phyloP scores from a whole-genome alignment of 805 yeast genomes.

The Pachysolen tannophilus region DNA sequence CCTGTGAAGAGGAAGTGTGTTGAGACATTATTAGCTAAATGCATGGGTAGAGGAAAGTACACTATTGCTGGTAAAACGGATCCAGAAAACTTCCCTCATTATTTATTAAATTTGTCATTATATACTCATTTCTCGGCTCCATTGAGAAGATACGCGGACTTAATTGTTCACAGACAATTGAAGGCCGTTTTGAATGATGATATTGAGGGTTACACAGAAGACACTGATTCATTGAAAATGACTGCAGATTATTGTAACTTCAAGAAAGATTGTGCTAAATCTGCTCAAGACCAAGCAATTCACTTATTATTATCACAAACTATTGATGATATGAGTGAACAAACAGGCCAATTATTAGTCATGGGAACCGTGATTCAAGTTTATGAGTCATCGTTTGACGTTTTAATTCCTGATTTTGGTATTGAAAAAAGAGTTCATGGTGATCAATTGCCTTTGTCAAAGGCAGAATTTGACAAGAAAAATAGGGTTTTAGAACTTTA shows the following conservation, averaged over 20 bases:
- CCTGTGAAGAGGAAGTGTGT: conserved; percentile 59
- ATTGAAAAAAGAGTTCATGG: conserved; percentile 96
- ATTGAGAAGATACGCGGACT: conserved; percentile 83
- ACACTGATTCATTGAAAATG: conserved; percentile 64
- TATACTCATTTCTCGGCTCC: conserved; percentile 96
- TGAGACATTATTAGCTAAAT: conserved; percentile 73
- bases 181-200: conserved; percentile 48
- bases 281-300: conserved; percentile 91
- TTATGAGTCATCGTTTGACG: conserved; percentile 94
- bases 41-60: conserved; percentile 81
- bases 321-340: conserved; percentile 61
- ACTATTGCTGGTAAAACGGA: conserved; percentile 84
- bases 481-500: conserved; percentile 66
- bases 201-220: conserved; percentile 36
- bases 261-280: conserved; percentile 88
- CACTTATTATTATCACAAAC: conserved; percentile 81
- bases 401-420: conserved; percentile 85
- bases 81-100: conserved; percentile 70
- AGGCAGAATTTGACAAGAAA: conserved; percentile 82
- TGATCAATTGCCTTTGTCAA: conserved; percentile 85
- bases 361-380: conserved; percentile 88
- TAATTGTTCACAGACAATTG: conserved; percentile 87
- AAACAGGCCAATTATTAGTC: conserved; percentile 74
- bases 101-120: conserved; percentile 71
- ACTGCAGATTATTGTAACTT: conserved; percentile 90